Evolutionary conservation across 441 rosid species (phyloP), one percentile per base, ranked within the genome.

Genomic region (Breynia disticha): DNA sequence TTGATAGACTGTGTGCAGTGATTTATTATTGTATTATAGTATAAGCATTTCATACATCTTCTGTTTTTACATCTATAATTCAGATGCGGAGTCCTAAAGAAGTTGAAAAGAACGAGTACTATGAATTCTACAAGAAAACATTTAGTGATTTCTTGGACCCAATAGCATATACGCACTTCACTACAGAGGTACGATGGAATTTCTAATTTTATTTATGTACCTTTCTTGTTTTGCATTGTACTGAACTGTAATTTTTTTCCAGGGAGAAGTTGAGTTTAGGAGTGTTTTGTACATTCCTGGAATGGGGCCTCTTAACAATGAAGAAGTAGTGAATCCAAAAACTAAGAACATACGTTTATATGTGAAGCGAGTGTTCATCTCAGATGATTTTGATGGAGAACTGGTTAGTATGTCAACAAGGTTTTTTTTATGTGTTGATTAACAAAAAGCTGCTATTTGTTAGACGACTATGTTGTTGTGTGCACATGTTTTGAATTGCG

Each of bases 331-430:
- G 11, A 93, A 86, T 64, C 87, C 99, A 1, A 93, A 93, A 67
- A 81, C 97, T 21, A 93, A 93, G 75, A 89, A 89, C 57, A 89
- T 89, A 46, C 84, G 96, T 1, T 63, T 89, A 66, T 79, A 84
- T 61, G 99, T 93, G 54, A 93, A 93, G 75, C 88, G 99, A 24
- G 99, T 93, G 47, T 93, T 93, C 66, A 93, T 93, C 72, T 93
- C 97, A 22, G 97, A 93, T 77, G 99, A 93, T 75, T 93, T 93
- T 72, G 99, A 93, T 70, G 99, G 99, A 62, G 99, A 93, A 68
- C 79, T 93, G 86, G 98, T 93, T 59, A 72, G 97, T 66, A 28
- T 28, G 35, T 4, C 35, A 28, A 28, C 7, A 28, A 28, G 8
- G 8, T 28, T 28, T 28, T 28, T 28, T 7, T 41, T 13, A 9